Conservation (phyloP, 331 rosid genomes). For the Cydonia oblonga region DNA sequence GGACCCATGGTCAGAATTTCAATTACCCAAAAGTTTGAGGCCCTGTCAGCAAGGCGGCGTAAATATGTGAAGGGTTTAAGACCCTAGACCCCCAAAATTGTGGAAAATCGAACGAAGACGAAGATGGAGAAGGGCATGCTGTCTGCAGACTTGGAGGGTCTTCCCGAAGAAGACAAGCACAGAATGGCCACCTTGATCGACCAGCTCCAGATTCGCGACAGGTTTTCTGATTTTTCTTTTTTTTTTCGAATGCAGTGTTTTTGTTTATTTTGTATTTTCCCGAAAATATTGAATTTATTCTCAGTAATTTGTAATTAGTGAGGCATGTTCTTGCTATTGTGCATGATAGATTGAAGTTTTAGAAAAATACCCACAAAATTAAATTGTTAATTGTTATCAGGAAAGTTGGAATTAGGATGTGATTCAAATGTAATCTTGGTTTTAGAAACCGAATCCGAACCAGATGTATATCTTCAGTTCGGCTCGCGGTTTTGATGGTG, state of each 20-base stretch:
- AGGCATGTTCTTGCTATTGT: not conserved
- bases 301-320: too few relatives aligned
- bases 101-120: constrained; percentile 10
- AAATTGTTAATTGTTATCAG: not conserved
- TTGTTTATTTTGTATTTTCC: not conserved
- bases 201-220: constrained; percentile 64
- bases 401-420: not conserved
- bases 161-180: constrained; percentile 50
- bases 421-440: not conserved
- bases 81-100: constrained; percentile 23
- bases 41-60: not conserved
- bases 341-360: not conserved
- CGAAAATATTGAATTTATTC: not conserved
- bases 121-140: constrained; percentile 56
- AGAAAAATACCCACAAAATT: not conserved
- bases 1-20: not conserved
- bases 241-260: not conserved
- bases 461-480: too few relatives aligned
- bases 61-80: not conserved
- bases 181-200: constrained; percentile 49
- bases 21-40: not conserved
- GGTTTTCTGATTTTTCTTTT: constrained; percentile 16
- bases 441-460: too few relatives aligned
- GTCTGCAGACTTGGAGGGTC: constrained; percentile 34
- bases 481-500: not conserved